Percentiles rank a stretch among this genome's conserved stretches.
Conservation (phyloP, 208 protist genomes). For the Ichthyophonus hoferi region DNA sequence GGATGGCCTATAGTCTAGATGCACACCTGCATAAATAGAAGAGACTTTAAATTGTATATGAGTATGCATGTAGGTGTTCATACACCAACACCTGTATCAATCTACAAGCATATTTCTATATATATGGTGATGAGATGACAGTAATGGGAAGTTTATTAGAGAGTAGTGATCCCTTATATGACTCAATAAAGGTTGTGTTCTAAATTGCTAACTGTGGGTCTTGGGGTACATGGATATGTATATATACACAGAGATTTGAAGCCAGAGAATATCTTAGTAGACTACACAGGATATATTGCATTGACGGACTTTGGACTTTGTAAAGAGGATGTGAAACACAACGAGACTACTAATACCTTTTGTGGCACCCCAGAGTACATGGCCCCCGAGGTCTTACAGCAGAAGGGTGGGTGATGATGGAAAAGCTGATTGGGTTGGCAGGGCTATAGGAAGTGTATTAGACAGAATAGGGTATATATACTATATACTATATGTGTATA, state of each 20-base stretch:
- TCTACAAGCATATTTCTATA: not conserved
- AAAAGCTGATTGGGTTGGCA: not conserved
- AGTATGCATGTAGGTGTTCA: not conserved
- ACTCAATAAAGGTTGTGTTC: constrained; percentile 30
- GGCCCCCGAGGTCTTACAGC: constrained; percentile 49
- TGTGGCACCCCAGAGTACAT: constrained; percentile 65
- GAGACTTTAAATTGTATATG: not conserved
- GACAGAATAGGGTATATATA: no score
- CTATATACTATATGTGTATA: no score
- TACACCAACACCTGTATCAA: not conserved
- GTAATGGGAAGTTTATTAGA: no score
- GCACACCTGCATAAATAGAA: not conserved
- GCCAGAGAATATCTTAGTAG: constrained; percentile 61
- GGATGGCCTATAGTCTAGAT: not conserved
- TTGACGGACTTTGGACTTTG: constrained; percentile 59
- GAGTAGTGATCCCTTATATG: constrained; percentile 10
- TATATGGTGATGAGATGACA: no score
- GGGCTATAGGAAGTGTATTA: not conserved
- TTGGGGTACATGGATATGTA: constrained; percentile 22
- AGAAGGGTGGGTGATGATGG: constrained; percentile 12
- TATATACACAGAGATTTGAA: constrained; percentile 52
- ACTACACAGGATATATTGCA: constrained; percentile 51
- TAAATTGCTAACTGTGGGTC: no score
- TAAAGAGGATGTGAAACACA: constrained; percentile 53
- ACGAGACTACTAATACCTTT: constrained; percentile 39